These are phyloP conservation scores for Perkinsus chesapeaki DNA, from an alignment of 169 alveolate genomes.

Conservation along the genomic window DNA sequence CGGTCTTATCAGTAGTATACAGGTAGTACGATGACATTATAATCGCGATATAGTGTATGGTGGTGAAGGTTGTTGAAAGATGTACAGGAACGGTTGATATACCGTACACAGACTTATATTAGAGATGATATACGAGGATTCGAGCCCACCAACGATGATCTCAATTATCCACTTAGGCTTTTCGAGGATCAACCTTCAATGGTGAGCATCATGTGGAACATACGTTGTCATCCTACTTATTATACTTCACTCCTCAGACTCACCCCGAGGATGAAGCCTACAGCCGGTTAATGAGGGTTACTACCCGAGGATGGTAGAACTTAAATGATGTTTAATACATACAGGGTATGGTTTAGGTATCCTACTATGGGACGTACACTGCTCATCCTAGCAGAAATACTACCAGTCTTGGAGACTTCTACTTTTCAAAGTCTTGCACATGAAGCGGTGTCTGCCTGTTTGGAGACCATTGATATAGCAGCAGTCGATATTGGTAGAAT, in stretches of 20 bases:
- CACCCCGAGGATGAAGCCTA: not conserved
- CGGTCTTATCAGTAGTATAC: not conserved
- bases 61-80: not conserved
- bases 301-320: not conserved
- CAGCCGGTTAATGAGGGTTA: not conserved
- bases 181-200: not conserved
- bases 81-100: constrained; percentile 14
- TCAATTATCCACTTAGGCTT: not conserved
- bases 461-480: not conserved
- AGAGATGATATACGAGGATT: constrained; percentile 12
- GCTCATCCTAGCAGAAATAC: not conserved
- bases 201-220: not conserved
- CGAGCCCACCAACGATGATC: not conserved
- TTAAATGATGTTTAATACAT: too few relatives aligned
- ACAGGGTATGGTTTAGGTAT: not conserved
- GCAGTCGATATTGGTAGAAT: not conserved
- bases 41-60: not conserved
- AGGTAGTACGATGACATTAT: not conserved
- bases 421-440: constrained; percentile 13
- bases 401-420: not conserved
- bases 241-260: not conserved
- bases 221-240: not conserved
- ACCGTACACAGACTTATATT: not conserved
- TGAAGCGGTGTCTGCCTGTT: constrained; percentile 11
- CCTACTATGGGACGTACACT: constrained; percentile 2